phyloP scores from a whole-genome alignment of 1,284 basidiomycete species.

The Phaffia rhodozyma region DNA sequence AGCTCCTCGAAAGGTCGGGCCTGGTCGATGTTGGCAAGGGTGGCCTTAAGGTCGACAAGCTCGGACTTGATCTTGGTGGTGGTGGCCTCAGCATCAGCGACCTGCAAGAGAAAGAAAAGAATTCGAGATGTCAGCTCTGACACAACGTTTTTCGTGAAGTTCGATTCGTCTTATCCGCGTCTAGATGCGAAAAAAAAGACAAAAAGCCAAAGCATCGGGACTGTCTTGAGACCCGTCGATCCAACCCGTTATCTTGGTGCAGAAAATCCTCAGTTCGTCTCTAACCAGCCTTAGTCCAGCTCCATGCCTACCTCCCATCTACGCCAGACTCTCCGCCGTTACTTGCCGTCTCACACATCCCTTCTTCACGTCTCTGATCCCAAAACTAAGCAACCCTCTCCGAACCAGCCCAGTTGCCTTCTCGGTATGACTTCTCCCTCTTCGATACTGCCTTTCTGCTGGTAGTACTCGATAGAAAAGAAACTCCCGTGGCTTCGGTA shows the following conservation, averaged over 20 bases:
- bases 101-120: constrained; percentile 44
- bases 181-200: neutral
- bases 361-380: too few relatives aligned
- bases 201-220: neutral
- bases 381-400: too few relatives aligned
- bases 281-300: too few relatives aligned
- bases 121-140: neutral
- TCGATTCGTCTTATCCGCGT: neutral
- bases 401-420: neutral
- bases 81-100: constrained; percentile 82
- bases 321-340: neutral
- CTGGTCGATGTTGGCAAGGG: constrained; percentile 93
- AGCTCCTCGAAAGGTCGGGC: constrained; percentile 96
- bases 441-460: neutral
- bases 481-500: neutral
- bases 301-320: too few relatives aligned
- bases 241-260: neutral
- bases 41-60: constrained; percentile 81
- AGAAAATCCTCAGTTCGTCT: neutral
- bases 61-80: constrained; percentile 84
- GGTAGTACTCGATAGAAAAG: too few relatives aligned
- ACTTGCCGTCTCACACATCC: neutral
- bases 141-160: neutral
- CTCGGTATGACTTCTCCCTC: neutral
- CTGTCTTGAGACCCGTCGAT: neutral